These are phyloP conservation scores for Acanthamoeba castellanii DNA, from an alignment of 208 protist species.

Conservation along the genomic window DNA sequence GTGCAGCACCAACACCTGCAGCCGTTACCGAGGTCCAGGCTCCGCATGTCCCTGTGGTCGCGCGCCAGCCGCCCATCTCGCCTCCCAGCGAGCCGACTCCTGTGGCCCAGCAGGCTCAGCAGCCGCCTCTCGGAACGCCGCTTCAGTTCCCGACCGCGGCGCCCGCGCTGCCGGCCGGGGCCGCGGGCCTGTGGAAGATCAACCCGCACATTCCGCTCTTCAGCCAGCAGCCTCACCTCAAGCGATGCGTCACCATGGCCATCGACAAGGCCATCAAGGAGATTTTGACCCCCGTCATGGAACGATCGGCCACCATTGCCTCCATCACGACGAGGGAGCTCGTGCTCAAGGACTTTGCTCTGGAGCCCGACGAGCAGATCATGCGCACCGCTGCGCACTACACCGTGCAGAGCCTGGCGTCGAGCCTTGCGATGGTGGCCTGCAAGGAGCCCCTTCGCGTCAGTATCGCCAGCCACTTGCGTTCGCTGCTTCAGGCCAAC, in stretches of 20 bases:
- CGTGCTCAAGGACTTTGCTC: constrained; percentile 97
- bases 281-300: constrained; percentile 92
- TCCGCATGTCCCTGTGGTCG: not conserved
- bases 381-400: constrained; percentile 91
- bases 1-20: not conserved
- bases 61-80: not conserved
- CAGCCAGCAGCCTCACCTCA: constrained; percentile 70
- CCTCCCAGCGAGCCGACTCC: not conserved
- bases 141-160: constrained; percentile 7
- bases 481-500: constrained; percentile 80
- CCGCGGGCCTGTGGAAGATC: constrained; percentile 58
- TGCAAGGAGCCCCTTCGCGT: constrained; percentile 93
- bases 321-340: constrained; percentile 95
- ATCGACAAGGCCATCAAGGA: constrained; percentile 79
- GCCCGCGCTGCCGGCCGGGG: too few relatives aligned
- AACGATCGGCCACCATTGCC: constrained; percentile 95
- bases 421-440: constrained; percentile 93
- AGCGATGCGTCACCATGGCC: constrained; percentile 64
- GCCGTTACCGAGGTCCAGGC: not conserved
- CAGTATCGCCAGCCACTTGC: constrained; percentile 88
- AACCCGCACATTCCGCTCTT: constrained; percentile 73
- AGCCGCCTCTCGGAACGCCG: not conserved
- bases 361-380: constrained; percentile 93
- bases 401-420: constrained; percentile 94
- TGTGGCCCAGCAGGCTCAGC: not conserved